Conservation (phyloP, 2,329 filamentous ascomycete genomes). For the Cyphellophora attinorum region DNA sequence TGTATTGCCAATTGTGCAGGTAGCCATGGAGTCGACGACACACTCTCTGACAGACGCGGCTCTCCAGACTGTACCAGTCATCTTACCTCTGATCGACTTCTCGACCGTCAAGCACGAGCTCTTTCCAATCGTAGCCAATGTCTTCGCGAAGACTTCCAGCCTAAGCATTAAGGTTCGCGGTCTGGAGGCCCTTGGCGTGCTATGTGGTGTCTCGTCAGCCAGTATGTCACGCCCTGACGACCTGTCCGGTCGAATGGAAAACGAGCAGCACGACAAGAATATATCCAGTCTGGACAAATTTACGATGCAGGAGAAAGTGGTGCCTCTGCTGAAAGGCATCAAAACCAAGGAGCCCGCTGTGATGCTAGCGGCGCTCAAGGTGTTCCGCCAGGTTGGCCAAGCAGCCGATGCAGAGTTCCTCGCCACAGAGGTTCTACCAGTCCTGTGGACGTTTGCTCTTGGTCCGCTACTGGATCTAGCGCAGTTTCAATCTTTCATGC, state of each 20-base stretch:
- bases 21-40: conserved; percentile 79
- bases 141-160: conserved; percentile 89
- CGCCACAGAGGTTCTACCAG: conserved; percentile 79
- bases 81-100: conserved; percentile 87
- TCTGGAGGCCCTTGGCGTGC: conserved; percentile 76
- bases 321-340: conserved; percentile 81
- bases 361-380: conserved; percentile 84
- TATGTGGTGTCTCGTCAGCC: conserved; percentile 65
- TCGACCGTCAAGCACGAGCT: conserved; percentile 95
- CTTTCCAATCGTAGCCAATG: conserved; percentile 80
- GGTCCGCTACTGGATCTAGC: conserved; percentile 79
- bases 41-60: conserved; percentile 83
- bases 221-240: conserved; percentile 51
- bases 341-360: conserved; percentile 97
- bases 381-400: conserved; percentile 73
- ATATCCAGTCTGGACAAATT: conserved; percentile 89
- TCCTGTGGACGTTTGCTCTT: conserved; percentile 84
- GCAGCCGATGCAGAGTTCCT: conserved; percentile 83
- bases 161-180: conserved; percentile 90
- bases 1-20: conserved; percentile 73
- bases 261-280: conserved; percentile 41
- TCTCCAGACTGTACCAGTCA: conserved; percentile 63
- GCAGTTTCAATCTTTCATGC: conserved; percentile 86
- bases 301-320: conserved; percentile 94
- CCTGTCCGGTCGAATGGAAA: conserved; percentile 55